These are phyloP conservation scores for Diutina siamensis DNA, from an alignment of 1,139 yeast species.

Conservation along the genomic window DNA sequence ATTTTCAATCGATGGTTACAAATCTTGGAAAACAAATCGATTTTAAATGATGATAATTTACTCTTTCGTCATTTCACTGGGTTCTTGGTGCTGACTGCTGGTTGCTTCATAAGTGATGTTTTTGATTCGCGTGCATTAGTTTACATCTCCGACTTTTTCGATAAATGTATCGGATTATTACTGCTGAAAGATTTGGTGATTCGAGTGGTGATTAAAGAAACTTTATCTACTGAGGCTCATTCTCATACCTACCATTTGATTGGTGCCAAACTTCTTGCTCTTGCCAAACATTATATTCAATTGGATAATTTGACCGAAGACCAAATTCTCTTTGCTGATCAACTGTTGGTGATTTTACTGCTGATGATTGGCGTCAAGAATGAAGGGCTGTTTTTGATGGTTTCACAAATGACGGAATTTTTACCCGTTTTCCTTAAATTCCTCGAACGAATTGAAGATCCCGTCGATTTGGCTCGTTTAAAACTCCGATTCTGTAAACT, in stretches of 20 bases:
- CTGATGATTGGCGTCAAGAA: slow-evolving; percentile 25
- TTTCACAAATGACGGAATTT: slow-evolving; percentile 22
- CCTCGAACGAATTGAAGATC: slow-evolving; percentile 15
- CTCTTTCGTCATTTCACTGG: slow-evolving; percentile 54
- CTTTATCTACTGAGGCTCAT: slow-evolving; percentile 36
- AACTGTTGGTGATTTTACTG: slow-evolving; percentile 25
- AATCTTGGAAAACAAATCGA: slow-evolving; percentile 17
- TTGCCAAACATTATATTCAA: slow-evolving; percentile 18
- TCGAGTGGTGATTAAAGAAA: slow-evolving; percentile 33
- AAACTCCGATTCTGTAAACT: slow-evolving; percentile 51
- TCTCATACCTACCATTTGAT: slow-evolving; percentile 29
- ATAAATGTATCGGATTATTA: slow-evolving; percentile 36
- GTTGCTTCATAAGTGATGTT: slow-evolving; percentile 33
- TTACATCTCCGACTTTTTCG: slow-evolving; percentile 32
- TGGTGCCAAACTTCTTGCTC: slow-evolving; percentile 20
- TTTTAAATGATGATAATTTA: slow-evolving; percentile 21
- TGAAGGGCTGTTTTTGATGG: slow-evolving; percentile 28
- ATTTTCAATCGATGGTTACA: slow-evolving; percentile 46
- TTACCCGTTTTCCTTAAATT: slow-evolving; percentile 23
- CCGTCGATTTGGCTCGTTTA: slow-evolving; percentile 33
- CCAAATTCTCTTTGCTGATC: slow-evolving; percentile 27
- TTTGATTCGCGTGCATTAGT: slow-evolving; percentile 19
- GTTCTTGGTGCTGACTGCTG: slow-evolving; percentile 19
- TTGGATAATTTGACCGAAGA: slow-evolving; percentile 19
- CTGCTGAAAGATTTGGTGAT: slow-evolving; percentile 41